These are phyloP conservation scores for Eremothecium coryli DNA, from an alignment of 1,139 yeast genomes.

Conservation along the genomic window DNA sequence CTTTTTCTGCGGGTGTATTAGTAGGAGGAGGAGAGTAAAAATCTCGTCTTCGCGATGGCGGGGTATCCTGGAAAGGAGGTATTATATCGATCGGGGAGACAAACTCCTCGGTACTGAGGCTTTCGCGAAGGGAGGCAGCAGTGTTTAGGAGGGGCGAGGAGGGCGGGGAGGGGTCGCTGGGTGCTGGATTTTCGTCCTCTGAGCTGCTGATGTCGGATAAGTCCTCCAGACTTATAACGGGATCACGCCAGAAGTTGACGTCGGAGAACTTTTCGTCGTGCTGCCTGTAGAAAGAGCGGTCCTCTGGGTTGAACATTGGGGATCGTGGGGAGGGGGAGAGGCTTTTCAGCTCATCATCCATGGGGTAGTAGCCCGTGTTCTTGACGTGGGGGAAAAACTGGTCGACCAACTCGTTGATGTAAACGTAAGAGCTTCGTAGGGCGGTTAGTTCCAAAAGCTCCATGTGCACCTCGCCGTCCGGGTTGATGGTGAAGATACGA, in stretches of 20 bases:
- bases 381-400: slow-evolving; percentile 91
- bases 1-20: too few species aligned
- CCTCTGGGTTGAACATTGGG: slow-evolving; percentile 28
- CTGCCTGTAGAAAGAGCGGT: slow-evolving; percentile 28
- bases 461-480: slow-evolving; percentile 96
- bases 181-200: not conserved
- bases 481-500: slow-evolving; percentile 89
- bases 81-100: not conserved
- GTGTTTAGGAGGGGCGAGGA: not conserved
- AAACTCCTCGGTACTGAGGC: not conserved
- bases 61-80: too few species aligned
- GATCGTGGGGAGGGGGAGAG: slow-evolving; percentile 28
- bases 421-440: slow-evolving; percentile 75
- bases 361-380: slow-evolving; percentile 21
- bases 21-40: too few species aligned
- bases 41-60: too few species aligned
- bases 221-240: slow-evolving; percentile 48
- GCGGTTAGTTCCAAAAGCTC: slow-evolving; percentile 93
- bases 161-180: slow-evolving; percentile 1
- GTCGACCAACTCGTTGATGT: slow-evolving; percentile 89
- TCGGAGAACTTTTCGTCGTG: slow-evolving; percentile 69
- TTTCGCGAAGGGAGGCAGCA: not conserved
- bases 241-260: slow-evolving; percentile 87
- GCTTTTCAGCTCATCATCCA: slow-evolving; percentile 27
- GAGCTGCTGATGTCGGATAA: slow-evolving; percentile 28